These are phyloP conservation scores for Carpinus viminea DNA, from an alignment of 306 rosid genomes.

Conservation along the genomic window DNA sequence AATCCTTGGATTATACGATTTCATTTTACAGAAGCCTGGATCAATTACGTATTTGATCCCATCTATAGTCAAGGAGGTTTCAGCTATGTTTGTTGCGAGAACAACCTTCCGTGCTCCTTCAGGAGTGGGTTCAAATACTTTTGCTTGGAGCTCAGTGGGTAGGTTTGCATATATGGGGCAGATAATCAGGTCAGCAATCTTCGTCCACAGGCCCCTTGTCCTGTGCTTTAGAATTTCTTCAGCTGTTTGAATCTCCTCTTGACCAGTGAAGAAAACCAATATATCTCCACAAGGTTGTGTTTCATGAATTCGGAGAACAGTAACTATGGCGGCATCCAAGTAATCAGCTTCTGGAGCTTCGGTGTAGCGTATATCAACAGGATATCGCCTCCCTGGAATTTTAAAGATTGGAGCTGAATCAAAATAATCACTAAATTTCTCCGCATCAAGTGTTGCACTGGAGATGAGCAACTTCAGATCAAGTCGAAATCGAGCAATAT, in stretches of 20 bases:
- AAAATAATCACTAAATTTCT: slow-evolving; percentile 87
- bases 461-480: slow-evolving; percentile 91
- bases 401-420: slow-evolving; percentile 94
- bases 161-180: slow-evolving; percentile 96
- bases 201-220: slow-evolving; percentile 81
- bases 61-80: slow-evolving; percentile 93
- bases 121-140: slow-evolving; percentile 94
- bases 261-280: slow-evolving; percentile 91
- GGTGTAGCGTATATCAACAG: slow-evolving; percentile 86
- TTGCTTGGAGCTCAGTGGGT: slow-evolving; percentile 90
- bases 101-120: slow-evolving; percentile 94
- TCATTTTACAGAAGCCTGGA: slow-evolving; percentile 87
- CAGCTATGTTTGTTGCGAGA: slow-evolving; percentile 96
- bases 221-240: slow-evolving; percentile 95
- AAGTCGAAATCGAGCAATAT: slow-evolving; percentile 88
- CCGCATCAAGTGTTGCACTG: slow-evolving; percentile 96
- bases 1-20: slow-evolving; percentile 80
- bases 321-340: slow-evolving; percentile 91
- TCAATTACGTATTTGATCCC: slow-evolving; percentile 96
- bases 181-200: slow-evolving; percentile 88
- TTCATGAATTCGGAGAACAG: slow-evolving; percentile 88
- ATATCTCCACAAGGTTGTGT: slow-evolving; percentile 90
- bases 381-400: slow-evolving; percentile 90
- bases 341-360: slow-evolving; percentile 97
- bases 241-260: slow-evolving; percentile 93